These are phyloP conservation scores for Tirmania nivea DNA, from an alignment of 495 filamentous ascomycete species.

Conservation along the genomic window DNA sequence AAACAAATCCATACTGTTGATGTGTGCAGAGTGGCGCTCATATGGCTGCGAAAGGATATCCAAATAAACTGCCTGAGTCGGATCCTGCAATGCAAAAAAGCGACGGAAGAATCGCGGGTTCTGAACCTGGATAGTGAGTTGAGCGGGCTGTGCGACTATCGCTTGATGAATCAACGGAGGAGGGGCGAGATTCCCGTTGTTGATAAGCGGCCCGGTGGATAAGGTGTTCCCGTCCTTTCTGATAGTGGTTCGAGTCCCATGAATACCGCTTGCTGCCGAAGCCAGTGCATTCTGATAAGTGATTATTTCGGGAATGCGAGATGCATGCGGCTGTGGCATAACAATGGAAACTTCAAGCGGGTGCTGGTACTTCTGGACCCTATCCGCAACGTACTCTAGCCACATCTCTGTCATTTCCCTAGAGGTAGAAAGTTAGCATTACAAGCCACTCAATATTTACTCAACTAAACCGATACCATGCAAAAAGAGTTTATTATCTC, in stretches of 20 bases:
- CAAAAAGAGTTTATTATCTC: too few relatives aligned
- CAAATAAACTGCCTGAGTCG: constrained; percentile 14
- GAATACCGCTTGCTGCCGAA: neutral
- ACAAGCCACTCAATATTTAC: too few relatives aligned
- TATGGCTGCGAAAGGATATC: constrained; percentile 11
- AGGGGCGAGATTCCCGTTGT: constrained; percentile 5
- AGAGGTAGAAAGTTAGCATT: neutral
- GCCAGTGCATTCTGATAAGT: constrained; percentile 10
- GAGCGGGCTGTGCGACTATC: constrained; percentile 1
- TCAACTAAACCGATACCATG: too few relatives aligned
- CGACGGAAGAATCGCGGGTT: constrained; percentile 17
- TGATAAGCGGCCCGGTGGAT: neutral
- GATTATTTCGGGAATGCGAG: constrained; percentile 6
- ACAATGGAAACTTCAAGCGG: constrained; percentile 13
- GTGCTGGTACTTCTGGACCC: constrained; percentile 7
- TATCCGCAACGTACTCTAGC: constrained; percentile 11
- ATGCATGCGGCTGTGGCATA: constrained; percentile 15
- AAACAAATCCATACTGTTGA: constrained; percentile 11
- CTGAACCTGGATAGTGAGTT: constrained; percentile 11
- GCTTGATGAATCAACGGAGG: neutral
- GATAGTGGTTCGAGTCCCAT: neutral
- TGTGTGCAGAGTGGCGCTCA: constrained; percentile 10
- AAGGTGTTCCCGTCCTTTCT: neutral
- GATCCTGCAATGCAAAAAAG: constrained; percentile 17
- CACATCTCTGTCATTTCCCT: constrained; percentile 16